A percentile compares a stretch with the other conserved stretches of the same genome.
These are phyloP conservation scores for Akanthomyces uredinophilus DNA, from an alignment of 2,329 filamentous ascomycete genomes.

Conservation along the genomic window DNA sequence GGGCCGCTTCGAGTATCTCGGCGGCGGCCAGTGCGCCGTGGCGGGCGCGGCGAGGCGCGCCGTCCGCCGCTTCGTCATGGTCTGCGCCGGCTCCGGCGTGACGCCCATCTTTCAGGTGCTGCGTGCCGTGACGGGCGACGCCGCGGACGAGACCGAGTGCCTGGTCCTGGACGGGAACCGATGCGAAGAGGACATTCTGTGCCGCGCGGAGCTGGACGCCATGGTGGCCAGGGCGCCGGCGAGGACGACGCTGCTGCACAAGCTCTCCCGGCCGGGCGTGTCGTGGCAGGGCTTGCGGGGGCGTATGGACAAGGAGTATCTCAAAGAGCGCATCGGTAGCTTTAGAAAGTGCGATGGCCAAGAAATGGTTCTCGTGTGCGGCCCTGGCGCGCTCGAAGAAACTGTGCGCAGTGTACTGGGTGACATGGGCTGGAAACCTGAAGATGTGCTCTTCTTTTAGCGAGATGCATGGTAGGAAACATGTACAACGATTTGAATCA, in stretches of 20 bases:
- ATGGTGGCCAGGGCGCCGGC: conserved; percentile 49
- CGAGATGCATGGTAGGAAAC: background rate
- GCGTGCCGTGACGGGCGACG: conserved; percentile 64
- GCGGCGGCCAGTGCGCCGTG: conserved; percentile 58
- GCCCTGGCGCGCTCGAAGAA: conserved; percentile 70
- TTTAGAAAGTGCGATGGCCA: conserved; percentile 33
- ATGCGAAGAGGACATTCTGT: conserved; percentile 75
- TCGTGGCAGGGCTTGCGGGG: conserved; percentile 66
- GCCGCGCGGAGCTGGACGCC: conserved; percentile 63
- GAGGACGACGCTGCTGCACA: conserved; percentile 62
- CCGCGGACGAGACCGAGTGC: conserved; percentile 60
- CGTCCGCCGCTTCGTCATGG: conserved; percentile 73
- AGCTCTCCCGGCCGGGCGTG: conserved; percentile 58
- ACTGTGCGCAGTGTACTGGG: conserved; percentile 48
- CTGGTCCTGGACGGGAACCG: conserved; percentile 76
- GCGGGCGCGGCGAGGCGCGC: conserved; percentile 53
- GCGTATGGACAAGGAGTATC: conserved; percentile 57
- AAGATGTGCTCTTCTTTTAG: conserved; percentile 72
- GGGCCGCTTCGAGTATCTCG: conserved; percentile 77
- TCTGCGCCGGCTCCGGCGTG: conserved; percentile 83
- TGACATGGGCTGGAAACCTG: conserved; percentile 64
- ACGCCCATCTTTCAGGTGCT: conserved; percentile 88
- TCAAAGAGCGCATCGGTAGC: conserved; percentile 53
- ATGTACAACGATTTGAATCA: background rate
- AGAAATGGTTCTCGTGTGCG: conserved; percentile 71